Base-by-base conservation (phyloP, 2,329 filamentous ascomycete species). In the Penicillium concentricum region DNA sequence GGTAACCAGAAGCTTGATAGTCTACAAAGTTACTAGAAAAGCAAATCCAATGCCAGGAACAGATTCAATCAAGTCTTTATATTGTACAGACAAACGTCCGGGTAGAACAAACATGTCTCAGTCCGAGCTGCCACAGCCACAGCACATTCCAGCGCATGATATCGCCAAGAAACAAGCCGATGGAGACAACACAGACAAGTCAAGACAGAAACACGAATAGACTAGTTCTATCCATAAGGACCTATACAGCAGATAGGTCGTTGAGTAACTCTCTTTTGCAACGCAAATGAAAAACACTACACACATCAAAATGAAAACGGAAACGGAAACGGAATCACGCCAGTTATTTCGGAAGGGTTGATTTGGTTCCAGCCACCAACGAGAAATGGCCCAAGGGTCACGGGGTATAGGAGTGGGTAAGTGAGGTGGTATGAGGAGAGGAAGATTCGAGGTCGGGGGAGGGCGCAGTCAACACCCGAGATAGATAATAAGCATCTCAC, bases 211-310 rank as follows among this genome's bases (percentile, higher is more conserved):
- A 51, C 32, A 48, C 16, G 12, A 43, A 24, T 18, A 20, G 54
- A 18, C 5, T 13, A 47, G n/a, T 28, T 43, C 56, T 51, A 59
- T 24, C 51, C 42, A 51, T 44, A 54, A 44, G 45, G 51, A 67
- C 67, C 69, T 65, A 70, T 66, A 59, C 70, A 63, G 69, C 71
- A 66, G 69, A 73, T 69, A 72, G 70, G 68, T 65, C 58, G 54
- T 60, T 58, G 52, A 60, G 52, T 56, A 54, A 58, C 57, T 60
- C 59, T 60, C 61, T 61, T 58, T 56, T 55, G 56, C 61, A 65
- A 61, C 59, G 51, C 51, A 58, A 51, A 61, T 55, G 51, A 60
- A 61, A 61, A 63, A 66, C 65, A 65, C 64, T 61, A 60, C 58
- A 59, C 59, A 53, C 56, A 66, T 66, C 58, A 64, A 57, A 64